Percentiles rank a stretch among this genome's conserved stretches.
Evolutionary conservation across 768 basidiomycete genomes (phyloP).

Genomic region (Filobasidium floriforme): DNA sequence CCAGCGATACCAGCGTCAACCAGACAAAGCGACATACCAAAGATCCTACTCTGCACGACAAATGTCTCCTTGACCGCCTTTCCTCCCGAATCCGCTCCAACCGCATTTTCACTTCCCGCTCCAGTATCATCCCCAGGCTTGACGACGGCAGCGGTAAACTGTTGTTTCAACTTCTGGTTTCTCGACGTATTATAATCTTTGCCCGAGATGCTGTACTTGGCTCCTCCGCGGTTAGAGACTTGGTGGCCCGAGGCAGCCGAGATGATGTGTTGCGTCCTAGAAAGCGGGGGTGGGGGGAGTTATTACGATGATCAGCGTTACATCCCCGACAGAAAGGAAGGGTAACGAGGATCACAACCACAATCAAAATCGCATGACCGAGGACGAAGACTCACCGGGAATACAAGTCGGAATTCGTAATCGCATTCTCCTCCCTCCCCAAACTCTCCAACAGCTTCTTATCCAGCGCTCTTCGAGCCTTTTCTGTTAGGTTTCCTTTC

Average conservation of each 20-base stretch:
- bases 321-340: too few species aligned
- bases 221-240: conserved; percentile 20
- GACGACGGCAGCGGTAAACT: conserved; percentile 11
- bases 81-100: conserved; percentile 1
- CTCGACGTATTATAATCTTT: conserved; percentile 12
- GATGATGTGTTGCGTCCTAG: conserved; percentile 25
- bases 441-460: conserved; percentile 14
- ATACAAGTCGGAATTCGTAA: conserved; percentile 24
- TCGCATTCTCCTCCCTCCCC: conserved; percentile 17
- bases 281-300: too few species aligned
- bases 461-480: conserved; percentile 15
- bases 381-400: conserved; percentile 16
- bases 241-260: conserved; percentile 23
- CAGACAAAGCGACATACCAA: conserved; percentile 21
- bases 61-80: not conserved
- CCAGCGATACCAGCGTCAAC: not conserved
- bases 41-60: conserved; percentile 17
- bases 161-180: conserved; percentile 19
- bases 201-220: conserved; percentile 20
- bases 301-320: too few species aligned
- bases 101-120: too few species aligned
- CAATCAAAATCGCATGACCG: not conserved
- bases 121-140: not conserved
- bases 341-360: not conserved
- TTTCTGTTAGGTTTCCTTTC: conserved; percentile 9